Evolutionary conservation across 2,329 filamentous ascomycete genomes (phyloP), one percentile per base, ranked within the genome.

Genomic region (Paecilomyces sp.): DNA sequence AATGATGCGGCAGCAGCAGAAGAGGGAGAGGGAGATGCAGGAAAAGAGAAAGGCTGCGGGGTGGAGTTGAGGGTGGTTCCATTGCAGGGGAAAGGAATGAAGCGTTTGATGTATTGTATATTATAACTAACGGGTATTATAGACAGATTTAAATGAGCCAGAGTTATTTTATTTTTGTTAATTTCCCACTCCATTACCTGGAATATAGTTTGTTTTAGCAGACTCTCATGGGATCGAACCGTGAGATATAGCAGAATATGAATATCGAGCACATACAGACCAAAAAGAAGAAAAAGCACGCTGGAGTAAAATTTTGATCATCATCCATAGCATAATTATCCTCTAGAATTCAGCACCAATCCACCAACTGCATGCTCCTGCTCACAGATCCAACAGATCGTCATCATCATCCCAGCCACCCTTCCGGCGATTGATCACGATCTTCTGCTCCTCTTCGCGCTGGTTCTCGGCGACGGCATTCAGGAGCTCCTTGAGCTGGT

Each of bases 401-500:
- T 72, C 83, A 66, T 89, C 91, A 62, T 94, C 90, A 67, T 92
- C 91, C 78, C 90, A 92, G 71, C 88, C 90, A 2, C 85, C 90
- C 76, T 93, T 95, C 70, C 92, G 83, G 69, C 92, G 83, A 68
- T 82, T 89, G 60, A 96, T 89, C 36, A 95, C 90, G 75, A 97
- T 94, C 80, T 91, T 94, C 73, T 91, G 86, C 61, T 82, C 81
- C 75, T 91, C 85, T 59, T 79, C 75, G 61, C 74, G 74, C 76
- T 87, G 82, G 66, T 85, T 89, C 70, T 96, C 92, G 25, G 91
- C 88, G 61, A 97, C 85, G 15, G 91, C 91, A 63, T 87, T 89
- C 64, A 99, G 78, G 60, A 99, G 82, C 66, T 96, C 91, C 81
- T 97, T 97, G 70, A 99, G 82, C 80, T 97, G 92, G 55, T 88